Percentiles rank a stretch among this genome's conserved stretches.
Evolutionary conservation across 495 filamentous ascomycete genomes (phyloP).

Genomic region (Talaromyces borbonicus): DNA sequence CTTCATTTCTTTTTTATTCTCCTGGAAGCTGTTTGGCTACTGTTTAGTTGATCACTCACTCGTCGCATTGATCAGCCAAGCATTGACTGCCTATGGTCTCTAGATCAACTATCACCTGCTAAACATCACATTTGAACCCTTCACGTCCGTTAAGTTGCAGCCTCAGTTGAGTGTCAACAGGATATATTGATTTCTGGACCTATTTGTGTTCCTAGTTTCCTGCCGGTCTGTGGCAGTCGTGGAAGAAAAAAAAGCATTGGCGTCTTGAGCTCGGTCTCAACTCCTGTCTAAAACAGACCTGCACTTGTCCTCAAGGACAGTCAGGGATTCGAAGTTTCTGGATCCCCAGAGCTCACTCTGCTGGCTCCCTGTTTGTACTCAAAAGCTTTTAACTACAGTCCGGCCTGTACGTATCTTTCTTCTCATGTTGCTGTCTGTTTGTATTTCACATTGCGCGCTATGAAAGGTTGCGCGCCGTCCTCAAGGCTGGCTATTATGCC

Average conservation of each 20-base stretch:
- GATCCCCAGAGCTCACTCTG: background rate
- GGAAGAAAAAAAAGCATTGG: no score
- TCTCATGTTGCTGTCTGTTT: background rate
- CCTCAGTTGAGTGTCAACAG: no score
- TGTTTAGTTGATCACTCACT: no score
- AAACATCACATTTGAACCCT: no score
- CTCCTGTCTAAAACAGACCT: slow-evolving; percentile 14
- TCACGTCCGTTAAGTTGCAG: no score
- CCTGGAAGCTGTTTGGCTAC: no score
- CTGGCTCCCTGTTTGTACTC: slow-evolving; percentile 9
- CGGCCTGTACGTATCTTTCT: slow-evolving; percentile 40
- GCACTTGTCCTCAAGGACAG: slow-evolving; percentile 32
- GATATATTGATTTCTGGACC: slow-evolving; percentile 10
- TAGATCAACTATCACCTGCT: no score
- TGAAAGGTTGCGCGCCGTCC: background rate
- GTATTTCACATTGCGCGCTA: background rate
- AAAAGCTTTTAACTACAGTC: slow-evolving; percentile 12
- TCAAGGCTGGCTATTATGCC: background rate
- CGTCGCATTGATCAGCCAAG: no score
- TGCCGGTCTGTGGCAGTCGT: slow-evolving; percentile 9
- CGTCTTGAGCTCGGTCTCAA: background rate
- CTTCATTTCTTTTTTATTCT: no score
- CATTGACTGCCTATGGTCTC: no score
- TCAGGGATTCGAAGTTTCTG: slow-evolving; percentile 11
- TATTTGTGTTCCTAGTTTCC: slow-evolving; percentile 10